Evolutionary conservation across 306 rosid genomes (phyloP).

Genomic region (Gynostemma pentaphyllum): DNA sequence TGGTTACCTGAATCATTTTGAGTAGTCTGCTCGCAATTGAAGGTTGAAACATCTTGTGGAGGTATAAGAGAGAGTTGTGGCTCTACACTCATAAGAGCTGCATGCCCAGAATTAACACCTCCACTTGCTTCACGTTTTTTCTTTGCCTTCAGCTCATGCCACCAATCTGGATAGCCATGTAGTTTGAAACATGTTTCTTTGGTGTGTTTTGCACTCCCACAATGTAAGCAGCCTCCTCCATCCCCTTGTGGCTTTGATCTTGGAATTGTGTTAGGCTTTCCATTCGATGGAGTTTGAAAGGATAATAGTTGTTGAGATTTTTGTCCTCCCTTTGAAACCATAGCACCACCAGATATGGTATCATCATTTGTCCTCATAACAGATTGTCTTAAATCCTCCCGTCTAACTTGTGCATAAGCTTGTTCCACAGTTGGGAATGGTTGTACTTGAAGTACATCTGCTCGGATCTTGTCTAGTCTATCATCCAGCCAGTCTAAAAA

Average conservation of each 20-base stretch:
- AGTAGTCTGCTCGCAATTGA: background rate
- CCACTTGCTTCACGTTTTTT: background rate
- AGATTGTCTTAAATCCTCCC: background rate
- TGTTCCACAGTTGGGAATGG: background rate
- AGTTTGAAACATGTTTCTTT: slow-evolving; percentile 6
- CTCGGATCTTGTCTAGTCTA: too few relatives aligned
- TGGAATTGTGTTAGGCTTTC: background rate
- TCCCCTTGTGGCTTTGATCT: background rate
- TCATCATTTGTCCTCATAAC: too few relatives aligned
- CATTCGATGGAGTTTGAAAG: background rate
- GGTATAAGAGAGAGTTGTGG: slow-evolving; percentile 6
- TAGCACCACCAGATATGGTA: too few relatives aligned
- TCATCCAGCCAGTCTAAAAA: too few relatives aligned
- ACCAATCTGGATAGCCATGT: too few relatives aligned
- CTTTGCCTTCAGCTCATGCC: slow-evolving; percentile 3
- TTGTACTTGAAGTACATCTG: too few relatives aligned
- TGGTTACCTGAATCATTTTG: slow-evolving; percentile 4
- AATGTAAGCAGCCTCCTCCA: slow-evolving; percentile 9
- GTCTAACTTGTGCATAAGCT: background rate
- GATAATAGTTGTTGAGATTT: background rate
- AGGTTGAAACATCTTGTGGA: background rate
- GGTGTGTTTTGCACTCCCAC: slow-evolving; percentile 8
- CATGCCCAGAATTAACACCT: background rate
- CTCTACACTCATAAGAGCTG: background rate
- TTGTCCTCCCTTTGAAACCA: too few relatives aligned